Base-by-base conservation (phyloP, 768 basidiomycete genomes). In the Russula olivacea region DNA sequence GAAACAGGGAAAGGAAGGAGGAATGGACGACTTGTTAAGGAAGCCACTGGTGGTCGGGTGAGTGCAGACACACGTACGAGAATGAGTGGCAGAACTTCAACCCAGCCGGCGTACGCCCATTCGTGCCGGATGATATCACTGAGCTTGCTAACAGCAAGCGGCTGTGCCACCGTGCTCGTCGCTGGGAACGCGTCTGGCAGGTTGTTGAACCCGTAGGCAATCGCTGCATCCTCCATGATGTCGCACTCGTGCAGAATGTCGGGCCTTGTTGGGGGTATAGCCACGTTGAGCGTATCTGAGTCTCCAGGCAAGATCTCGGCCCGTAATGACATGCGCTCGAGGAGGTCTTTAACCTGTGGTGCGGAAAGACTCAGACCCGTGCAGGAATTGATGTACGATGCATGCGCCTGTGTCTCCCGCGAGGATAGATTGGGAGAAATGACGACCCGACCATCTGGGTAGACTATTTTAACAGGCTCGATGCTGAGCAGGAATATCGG, bases 211-310 rank as follows among this genome's bases (percentile, higher is more conserved):
- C 97, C 97, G 71, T 95, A 97, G 0, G 94, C 97, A 67, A 99
- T 91, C 11, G 97, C 97, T 2, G 89, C 93, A 67, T 99, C 97
- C 72, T 99, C 97, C 87, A 99, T 90, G 72, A 98, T 83, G 72
- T 99, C 97, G 71, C 95, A 97, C 73, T 98, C 94, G 72, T 99
- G 97, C 59, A 99, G 78, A 68, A 99, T 98, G 72, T 99, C 97
- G 1, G 97, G 94, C 41, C 97, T 85, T n/a, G 94, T 98, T n/a
- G 90, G 80, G 5, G 97, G 96, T 52, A 99, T 81, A 38, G 83
- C 76, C 30, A 98, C 87, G 19, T 80, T 69, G 48, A 99, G 78
- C 68, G 84, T 81, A 69, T 98, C 94, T 0, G 72, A 53, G 63
- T 85, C 78, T 30, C 75, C 73, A 2, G 81, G 61, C 3, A 87